Base-by-base conservation (phyloP, 257 asterid genomes). In the Fraxinus excelsior region DNA sequence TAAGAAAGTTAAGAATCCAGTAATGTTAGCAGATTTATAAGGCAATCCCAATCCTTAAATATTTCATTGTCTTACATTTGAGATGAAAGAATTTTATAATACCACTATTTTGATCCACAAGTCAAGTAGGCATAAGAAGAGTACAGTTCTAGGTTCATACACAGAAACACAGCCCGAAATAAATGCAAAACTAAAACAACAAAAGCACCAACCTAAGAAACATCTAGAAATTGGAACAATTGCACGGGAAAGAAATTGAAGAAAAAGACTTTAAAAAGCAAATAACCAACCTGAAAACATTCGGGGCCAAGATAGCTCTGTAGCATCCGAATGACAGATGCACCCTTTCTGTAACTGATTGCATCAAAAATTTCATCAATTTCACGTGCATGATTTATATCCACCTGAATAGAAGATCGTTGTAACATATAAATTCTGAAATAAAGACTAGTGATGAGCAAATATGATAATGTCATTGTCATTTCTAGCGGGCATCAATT, bases 301-400 rank as follows among this genome's bases (percentile, higher is more conserved):
- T 90, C 91, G 16, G 98, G 82, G 16, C 98, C 98, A 82, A 94
- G 97, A 87, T 94, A 94, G 86, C 95, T 92, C 84, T 92, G 97
- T 53, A 94, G 87, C 98, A 94, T 94, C 64, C 96, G 90, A 75
- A 94, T 94, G 51, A 94, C 96, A 83, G 98, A 90, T 56, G 98
- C 98, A 81, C 98, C 98, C 86, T 92, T 94, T 84, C 92, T 86
- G 80, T 94, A 92, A 82, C 98, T 94, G 82, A 92, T 94, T 71
- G 98, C 87, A 82, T 94, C 98, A 87, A 94, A 94, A 78, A 94
- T 94, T 81, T 94, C 98, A 86, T 94, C 98, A 77, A 92, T 91
- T 87, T 94, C 98, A 76, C 86, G 81, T 1, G 97, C 96, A 87
- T 92, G 97, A 84, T 90, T 92, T 35, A 94, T 74, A 69, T 92